Evolutionary conservation across 345 rosid genomes (phyloP).

Genomic region (Arabidopsis arenosa): DNA sequence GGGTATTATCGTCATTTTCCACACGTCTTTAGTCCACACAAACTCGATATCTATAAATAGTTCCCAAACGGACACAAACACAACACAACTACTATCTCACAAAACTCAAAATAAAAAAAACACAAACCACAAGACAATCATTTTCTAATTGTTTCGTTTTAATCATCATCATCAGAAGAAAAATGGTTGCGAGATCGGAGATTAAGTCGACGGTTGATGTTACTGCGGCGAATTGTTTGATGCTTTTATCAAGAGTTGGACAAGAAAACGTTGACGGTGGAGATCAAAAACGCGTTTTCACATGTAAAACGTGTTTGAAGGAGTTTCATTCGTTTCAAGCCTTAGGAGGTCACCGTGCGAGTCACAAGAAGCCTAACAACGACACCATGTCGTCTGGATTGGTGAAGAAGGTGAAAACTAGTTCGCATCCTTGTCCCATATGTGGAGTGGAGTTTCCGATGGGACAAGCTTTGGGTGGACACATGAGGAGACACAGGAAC

Average conservation of each 20-base stretch:
- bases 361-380: constrained; percentile 74
- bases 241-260: constrained; percentile 73
- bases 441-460: constrained; percentile 86
- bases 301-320: constrained; percentile 84
- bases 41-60: constrained; percentile 41
- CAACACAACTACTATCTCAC: constrained; percentile 1
- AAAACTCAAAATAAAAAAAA: constrained; percentile 46
- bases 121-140: neutral
- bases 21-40: constrained; percentile 39
- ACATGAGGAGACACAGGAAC: constrained; percentile 86
- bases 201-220: constrained; percentile 38
- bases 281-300: constrained; percentile 52
- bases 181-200: constrained; percentile 47
- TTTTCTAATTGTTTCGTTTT: neutral
- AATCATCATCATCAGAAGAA: neutral
- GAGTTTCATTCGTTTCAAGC: constrained; percentile 87
- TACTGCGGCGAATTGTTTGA: constrained; percentile 62
- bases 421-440: constrained; percentile 80
- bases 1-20: constrained; percentile 28
- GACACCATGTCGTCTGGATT: constrained; percentile 32
- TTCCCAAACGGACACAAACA: constrained; percentile 23
- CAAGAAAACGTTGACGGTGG: constrained; percentile 32
- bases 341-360: constrained; percentile 91
- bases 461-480: constrained; percentile 95
- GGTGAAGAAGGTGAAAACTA: constrained; percentile 49